A percentile compares a stretch with the other conserved stretches of the same genome.
Evolutionary conservation across 768 basidiomycete genomes (phyloP).

Genomic region (Mycena rosella): DNA sequence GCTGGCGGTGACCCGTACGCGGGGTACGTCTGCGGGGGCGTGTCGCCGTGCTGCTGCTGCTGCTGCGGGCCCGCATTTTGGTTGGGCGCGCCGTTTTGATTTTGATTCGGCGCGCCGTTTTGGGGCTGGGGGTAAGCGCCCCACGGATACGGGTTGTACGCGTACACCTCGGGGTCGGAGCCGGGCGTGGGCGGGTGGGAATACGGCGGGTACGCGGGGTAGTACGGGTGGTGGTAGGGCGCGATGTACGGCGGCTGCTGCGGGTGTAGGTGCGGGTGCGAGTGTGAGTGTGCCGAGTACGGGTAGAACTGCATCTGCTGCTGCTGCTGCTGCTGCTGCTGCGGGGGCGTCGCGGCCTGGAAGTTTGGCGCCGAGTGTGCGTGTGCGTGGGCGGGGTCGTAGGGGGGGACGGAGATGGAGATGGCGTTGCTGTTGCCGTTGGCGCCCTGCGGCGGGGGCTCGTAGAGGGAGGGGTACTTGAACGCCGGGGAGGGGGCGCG

Average conservation of each 20-base stretch:
- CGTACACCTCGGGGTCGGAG: slow-evolving; percentile 41
- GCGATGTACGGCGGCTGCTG: slow-evolving; percentile 54
- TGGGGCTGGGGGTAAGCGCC: slow-evolving; percentile 40
- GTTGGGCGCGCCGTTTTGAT: slow-evolving; percentile 20
- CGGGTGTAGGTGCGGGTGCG: slow-evolving; percentile 47
- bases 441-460: slow-evolving; percentile 56
- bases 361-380: slow-evolving; percentile 61
- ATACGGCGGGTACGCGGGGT: slow-evolving; percentile 53
- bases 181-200: slow-evolving; percentile 52
- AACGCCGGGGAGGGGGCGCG: slow-evolving; percentile 84
- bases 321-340: slow-evolving; percentile 40
- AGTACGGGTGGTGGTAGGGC: slow-evolving; percentile 56
- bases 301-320: slow-evolving; percentile 35
- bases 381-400: slow-evolving; percentile 39
- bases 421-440: slow-evolving; percentile 23
- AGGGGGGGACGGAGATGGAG: slow-evolving; percentile 44
- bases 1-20: slow-evolving; percentile 5
- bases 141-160: slow-evolving; percentile 51
- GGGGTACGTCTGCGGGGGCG: slow-evolving; percentile 37
- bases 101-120: slow-evolving; percentile 22
- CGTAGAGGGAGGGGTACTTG: slow-evolving; percentile 80
- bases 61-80: slow-evolving; percentile 29
- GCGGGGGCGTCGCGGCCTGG: slow-evolving; percentile 42
- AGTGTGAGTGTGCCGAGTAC: slow-evolving; percentile 45
- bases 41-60: slow-evolving; percentile 12